Evolutionary conservation across 2,329 filamentous ascomycete genomes (phyloP).

Genomic region (Monosporascus sp.): DNA sequence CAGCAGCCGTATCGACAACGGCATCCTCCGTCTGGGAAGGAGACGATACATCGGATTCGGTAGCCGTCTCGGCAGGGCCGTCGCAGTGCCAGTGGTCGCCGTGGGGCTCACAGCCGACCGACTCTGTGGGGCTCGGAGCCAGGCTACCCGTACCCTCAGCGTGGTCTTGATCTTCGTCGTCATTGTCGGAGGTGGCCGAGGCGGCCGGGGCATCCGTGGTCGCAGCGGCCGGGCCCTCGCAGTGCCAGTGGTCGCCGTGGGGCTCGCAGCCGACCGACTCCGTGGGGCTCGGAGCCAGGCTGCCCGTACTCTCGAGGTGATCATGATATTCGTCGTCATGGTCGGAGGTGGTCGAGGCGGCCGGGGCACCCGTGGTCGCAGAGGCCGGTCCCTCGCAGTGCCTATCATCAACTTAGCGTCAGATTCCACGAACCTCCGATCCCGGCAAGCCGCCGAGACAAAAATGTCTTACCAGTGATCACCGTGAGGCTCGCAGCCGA

Average conservation of each 20-base stretch:
- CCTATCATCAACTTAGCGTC: slow-evolving; percentile 8
- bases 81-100: slow-evolving; percentile 33
- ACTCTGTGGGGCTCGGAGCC: slow-evolving; percentile 30
- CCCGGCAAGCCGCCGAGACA: not conserved
- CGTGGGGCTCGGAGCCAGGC: slow-evolving; percentile 28
- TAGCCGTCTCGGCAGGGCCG: slow-evolving; percentile 7
- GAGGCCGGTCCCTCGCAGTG: slow-evolving; percentile 17
- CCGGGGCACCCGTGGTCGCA: not conserved
- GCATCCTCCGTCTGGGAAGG: not conserved
- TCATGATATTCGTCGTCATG: slow-evolving; percentile 5
- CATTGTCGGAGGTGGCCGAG: not conserved
- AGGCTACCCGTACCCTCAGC: slow-evolving; percentile 15
- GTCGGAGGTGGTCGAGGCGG: slow-evolving; percentile 1
- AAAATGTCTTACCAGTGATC: slow-evolving; percentile 31
- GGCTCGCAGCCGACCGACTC: slow-evolving; percentile 30
- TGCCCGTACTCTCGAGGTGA: slow-evolving; percentile 7
- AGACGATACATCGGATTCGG: not conserved
- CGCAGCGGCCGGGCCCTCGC: slow-evolving; percentile 13
- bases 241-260: slow-evolving; percentile 35
- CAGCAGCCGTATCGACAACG: not conserved
- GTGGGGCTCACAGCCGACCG: slow-evolving; percentile 30
- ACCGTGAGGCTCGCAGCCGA: slow-evolving; percentile 31
- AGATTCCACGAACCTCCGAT: no score
- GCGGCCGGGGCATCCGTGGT: not conserved
- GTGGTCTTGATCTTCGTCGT: slow-evolving; percentile 7